Evolutionary conservation across 2,329 filamentous ascomycete genomes (phyloP), one percentile per base, ranked within the genome.

Genomic region (Aspergillus fructus): DNA sequence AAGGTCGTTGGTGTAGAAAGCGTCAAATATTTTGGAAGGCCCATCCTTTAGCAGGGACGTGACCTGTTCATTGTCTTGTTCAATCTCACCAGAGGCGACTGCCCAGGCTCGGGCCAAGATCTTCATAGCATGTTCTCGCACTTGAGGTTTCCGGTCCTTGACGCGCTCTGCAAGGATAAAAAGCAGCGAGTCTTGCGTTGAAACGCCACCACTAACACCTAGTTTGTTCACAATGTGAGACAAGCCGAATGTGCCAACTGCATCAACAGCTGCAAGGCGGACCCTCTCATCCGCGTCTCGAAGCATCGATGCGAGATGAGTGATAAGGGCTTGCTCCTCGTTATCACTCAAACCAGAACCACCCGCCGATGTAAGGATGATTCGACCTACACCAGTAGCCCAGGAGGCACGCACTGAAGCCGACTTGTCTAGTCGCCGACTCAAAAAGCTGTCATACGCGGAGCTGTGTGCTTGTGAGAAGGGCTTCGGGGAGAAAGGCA

Each of bases 271-370:
- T 33, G 93, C 89, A 57, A 97, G 76, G 33, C 94, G 87, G 43
- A 99, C 94, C 69, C 89, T 93, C 67, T 99, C 94, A 68, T 99
- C 94, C 37, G 83, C 85, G 71, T 99, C 94, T 19, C 87, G 87
- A 11, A 97, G 83, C 77, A 93, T 92, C 58, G 92, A 90, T 1
- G 86, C 85, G 19, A 97, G 80, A 8, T 85, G 85, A 59, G 85
- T 84, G 47, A 97, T 84, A 39, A 97, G 83, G 46, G 83, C 81
- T 50, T 83, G 82, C 71, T 96, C 91, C 62, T 97, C 93, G 56
- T 90, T 88, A 6, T 89, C 83, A 67, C 90, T 93, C 41, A 97
- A 79, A 0, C 93, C 93, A 63, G 94, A 93, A 23, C 91, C 91
- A 47, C 93, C 93, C 23, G 91, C 93, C 23, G 90, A 93, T 0